A percentile compares a stretch with the other conserved stretches of the same genome.
phyloP scores from a whole-genome alignment of 2,329 filamentous ascomycete genomes.

The Fusarium sp. region DNA sequence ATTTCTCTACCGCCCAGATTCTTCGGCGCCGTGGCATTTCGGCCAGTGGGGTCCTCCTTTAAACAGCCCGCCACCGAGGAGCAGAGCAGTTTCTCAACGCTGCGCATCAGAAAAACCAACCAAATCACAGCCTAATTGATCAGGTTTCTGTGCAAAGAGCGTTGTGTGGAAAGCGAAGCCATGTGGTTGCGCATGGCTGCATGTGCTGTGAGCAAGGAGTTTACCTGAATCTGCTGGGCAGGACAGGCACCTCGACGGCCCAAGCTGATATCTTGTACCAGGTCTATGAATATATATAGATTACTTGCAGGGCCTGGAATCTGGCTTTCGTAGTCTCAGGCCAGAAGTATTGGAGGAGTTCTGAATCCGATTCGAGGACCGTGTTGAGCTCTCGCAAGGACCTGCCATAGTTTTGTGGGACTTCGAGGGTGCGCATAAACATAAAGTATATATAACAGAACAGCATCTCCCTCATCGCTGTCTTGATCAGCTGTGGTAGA shows the following conservation, averaged over 20 bases:
- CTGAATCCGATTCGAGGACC: not conserved
- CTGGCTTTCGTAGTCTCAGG: not conserved
- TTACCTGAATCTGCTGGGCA: not conserved
- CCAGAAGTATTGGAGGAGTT: not conserved
- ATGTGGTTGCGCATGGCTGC: not conserved
- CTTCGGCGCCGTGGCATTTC: not conserved
- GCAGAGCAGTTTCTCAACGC: not conserved
- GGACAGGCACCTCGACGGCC: not conserved
- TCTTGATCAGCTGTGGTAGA: not conserved
- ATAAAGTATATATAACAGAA: not conserved
- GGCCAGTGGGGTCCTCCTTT: too few species aligned
- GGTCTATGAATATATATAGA: not conserved
- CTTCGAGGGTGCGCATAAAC: not conserved
- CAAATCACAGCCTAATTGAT: too few species aligned
- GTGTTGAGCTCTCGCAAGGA: not conserved
- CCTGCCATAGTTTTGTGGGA: not conserved
- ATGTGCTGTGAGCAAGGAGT: not conserved
- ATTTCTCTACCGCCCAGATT: not conserved
- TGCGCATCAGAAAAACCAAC: not conserved
- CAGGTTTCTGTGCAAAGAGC: not conserved
- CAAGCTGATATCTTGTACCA: too few species aligned
- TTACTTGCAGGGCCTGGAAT: not conserved
- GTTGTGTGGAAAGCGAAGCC: not conserved
- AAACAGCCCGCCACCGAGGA: not conserved
- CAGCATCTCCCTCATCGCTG: not conserved